These are phyloP conservation scores for Colletotrichum chlorophyti DNA, from an alignment of 2,329 filamentous ascomycete genomes.

Conservation along the genomic window DNA sequence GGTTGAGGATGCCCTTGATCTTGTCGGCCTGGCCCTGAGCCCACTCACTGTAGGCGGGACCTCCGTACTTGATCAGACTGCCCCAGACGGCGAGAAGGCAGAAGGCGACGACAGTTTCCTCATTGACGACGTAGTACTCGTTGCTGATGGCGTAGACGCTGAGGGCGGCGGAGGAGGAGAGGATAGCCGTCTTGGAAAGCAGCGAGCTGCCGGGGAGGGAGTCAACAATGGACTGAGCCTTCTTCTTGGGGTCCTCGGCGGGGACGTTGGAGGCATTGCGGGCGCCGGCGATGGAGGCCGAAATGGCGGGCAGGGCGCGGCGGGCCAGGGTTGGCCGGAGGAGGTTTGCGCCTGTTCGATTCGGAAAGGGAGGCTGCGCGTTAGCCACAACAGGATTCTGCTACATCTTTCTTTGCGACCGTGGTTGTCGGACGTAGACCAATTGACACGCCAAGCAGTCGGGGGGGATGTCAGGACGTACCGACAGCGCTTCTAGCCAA, in stretches of 20 bases:
- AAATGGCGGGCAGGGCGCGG: constrained; percentile 77
- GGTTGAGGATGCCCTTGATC: constrained; percentile 94
- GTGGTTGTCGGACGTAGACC: constrained; percentile 30
- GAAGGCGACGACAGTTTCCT: constrained; percentile 95
- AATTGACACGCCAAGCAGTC: constrained; percentile 43
- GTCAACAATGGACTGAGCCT: constrained; percentile 95
- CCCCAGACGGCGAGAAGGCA: constrained; percentile 93
- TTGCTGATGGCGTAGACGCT: constrained; percentile 97
- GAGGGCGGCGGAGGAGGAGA: constrained; percentile 89
- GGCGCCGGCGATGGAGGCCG: constrained; percentile 68
- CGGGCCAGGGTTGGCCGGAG: constrained; percentile 82
- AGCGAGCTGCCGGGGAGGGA: constrained; percentile 90
- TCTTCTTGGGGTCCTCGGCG: constrained; percentile 90
- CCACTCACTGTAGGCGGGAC: constrained; percentile 92
- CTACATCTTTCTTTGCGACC: constrained; percentile 5
- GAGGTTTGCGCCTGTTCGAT: constrained; percentile 78
- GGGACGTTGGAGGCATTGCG: constrained; percentile 81
- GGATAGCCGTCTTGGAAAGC: constrained; percentile 94
- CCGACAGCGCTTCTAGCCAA: constrained; percentile 94
- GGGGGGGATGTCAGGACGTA: constrained; percentile 59
- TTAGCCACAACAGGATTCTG: no score
- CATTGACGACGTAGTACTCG: constrained; percentile 99
- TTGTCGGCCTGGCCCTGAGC: constrained; percentile 87
- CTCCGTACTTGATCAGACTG: constrained; percentile 90
- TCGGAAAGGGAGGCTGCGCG: constrained; percentile 34